A percentile compares a stretch with the other conserved stretches of the same genome.
Evolutionary conservation across 495 filamentous ascomycete genomes (phyloP).

Genomic region (Hypoxylon intermedium): DNA sequence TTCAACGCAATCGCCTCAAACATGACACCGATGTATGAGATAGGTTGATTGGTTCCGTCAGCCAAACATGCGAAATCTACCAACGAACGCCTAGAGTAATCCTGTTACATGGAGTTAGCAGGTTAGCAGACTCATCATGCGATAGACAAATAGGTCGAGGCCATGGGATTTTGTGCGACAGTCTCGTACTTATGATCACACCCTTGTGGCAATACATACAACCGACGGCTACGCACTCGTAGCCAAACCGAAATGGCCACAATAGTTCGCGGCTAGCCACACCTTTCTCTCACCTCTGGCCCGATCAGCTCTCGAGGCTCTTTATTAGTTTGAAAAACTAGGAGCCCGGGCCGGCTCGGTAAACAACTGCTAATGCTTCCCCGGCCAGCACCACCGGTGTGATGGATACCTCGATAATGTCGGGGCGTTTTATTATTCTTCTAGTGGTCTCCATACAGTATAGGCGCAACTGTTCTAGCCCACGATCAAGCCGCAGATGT

Average conservation of each 20-base stretch:
- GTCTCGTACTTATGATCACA: conserved; percentile 21
- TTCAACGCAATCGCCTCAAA: conserved; percentile 19
- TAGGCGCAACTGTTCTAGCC: conserved; percentile 22
- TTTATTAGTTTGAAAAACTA: conserved; percentile 8
- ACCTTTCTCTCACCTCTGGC: background rate
- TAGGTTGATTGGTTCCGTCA: conserved; percentile 8
- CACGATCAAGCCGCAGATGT: conserved; percentile 44
- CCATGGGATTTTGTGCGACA: conserved; percentile 28
- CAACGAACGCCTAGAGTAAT: conserved; percentile 6
- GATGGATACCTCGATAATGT: conserved; percentile 12
- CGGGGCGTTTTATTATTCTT: conserved; percentile 12
- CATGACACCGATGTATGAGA: conserved; percentile 6
- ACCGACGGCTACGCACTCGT: conserved; percentile 11
- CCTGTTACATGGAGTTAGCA: conserved; percentile 2
- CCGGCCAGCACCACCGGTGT: conserved; percentile 29
- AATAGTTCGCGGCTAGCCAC: conserved; percentile 12
- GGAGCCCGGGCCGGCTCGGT: conserved; percentile 30
- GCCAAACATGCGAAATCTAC: background rate
- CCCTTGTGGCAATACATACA: conserved; percentile 1
- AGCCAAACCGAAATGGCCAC: conserved; percentile 5
- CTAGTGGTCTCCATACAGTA: conserved; percentile 33
- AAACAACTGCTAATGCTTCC: conserved; percentile 37
- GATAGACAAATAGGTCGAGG: conserved; percentile 12
- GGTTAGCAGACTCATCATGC: conserved; percentile 1
- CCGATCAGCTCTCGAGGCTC: conserved; percentile 8